Evolutionary conservation across 306 rosid genomes (phyloP).

Genomic region (Gastrolobium villosum): DNA sequence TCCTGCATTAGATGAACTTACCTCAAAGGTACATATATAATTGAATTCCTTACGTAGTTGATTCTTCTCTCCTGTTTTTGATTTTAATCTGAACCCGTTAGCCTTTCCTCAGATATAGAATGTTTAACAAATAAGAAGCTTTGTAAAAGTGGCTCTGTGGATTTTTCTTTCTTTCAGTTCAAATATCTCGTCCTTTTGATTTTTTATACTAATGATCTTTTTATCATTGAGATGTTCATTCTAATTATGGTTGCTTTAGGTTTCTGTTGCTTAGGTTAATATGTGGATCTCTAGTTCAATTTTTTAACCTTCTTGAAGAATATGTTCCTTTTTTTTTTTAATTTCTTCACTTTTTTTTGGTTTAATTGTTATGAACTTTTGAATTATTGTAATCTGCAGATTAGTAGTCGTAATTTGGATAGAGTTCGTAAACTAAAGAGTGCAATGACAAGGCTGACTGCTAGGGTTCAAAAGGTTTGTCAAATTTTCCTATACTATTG

Average conservation of each 20-base stretch:
- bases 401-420: slow-evolving; percentile 97
- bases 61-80: slow-evolving; percentile 10
- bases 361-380: slow-evolving; percentile 20
- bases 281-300: slow-evolving; percentile 40
- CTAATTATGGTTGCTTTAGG: slow-evolving; percentile 17
- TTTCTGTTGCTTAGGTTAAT: slow-evolving; percentile 7
- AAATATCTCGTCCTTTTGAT: slow-evolving; percentile 16
- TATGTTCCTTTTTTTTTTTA: background rate
- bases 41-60: slow-evolving; percentile 39
- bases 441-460: slow-evolving; percentile 98
- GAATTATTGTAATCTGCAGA: slow-evolving; percentile 59
- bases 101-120: slow-evolving; percentile 23
- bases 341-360: background rate
- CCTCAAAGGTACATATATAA: slow-evolving; percentile 71
- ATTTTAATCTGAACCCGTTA: slow-evolving; percentile 12
- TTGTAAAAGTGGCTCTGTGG: slow-evolving; percentile 23
- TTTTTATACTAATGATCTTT: slow-evolving; percentile 1
- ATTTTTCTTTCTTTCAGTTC: slow-evolving; percentile 6
- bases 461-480: slow-evolving; percentile 94
- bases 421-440: slow-evolving; percentile 96
- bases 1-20: slow-evolving; percentile 96
- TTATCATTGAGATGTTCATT: slow-evolving; percentile 20
- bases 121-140: slow-evolving; percentile 20
- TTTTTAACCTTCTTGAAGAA: slow-evolving; percentile 31
- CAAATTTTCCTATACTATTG: slow-evolving; percentile 12